Evolutionary conservation across 345 rosid genomes (phyloP).

Genomic region (Punica granatum): DNA sequence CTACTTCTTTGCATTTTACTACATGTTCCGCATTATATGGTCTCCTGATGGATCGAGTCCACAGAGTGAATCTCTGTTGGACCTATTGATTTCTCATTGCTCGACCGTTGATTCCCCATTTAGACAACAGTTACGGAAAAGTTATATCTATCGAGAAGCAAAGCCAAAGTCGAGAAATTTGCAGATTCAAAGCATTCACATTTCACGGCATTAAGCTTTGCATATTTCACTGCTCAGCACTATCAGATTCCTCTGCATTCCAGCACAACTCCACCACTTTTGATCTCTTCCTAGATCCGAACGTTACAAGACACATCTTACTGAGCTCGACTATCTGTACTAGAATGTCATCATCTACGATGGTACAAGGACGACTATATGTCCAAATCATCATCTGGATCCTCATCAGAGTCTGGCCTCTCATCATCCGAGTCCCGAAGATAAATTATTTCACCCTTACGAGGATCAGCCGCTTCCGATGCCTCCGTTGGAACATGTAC

Average conservation of each 20-base stretch:
- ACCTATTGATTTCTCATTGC: too few species aligned
- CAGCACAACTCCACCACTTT: too few species aligned
- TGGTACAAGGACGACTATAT: constrained; percentile 25
- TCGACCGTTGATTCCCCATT: neutral
- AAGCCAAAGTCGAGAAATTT: neutral
- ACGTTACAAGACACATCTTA: neutral
- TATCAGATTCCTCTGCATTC: neutral
- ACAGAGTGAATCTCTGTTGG: too few species aligned
- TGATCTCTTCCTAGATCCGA: neutral
- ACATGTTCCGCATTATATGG: too few species aligned
- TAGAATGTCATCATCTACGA: neutral
- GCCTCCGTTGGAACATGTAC: constrained; percentile 20
- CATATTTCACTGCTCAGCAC: neutral
- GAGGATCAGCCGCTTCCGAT: constrained; percentile 23
- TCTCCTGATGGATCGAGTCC: too few species aligned
- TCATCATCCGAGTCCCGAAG: constrained; percentile 95
- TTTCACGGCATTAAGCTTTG: neutral
- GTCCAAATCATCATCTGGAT: constrained; percentile 95
- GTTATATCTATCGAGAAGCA: neutral
- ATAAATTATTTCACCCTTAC: constrained; percentile 72
- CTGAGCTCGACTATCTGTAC: neutral
- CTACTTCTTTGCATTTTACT: too few species aligned
- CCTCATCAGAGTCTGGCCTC: constrained; percentile 91
- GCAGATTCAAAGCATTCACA: neutral
- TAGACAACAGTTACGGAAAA: neutral